Evolutionary conservation across 148 eudicot species (phyloP).

Genomic region (Hydrangea macrophylla): DNA sequence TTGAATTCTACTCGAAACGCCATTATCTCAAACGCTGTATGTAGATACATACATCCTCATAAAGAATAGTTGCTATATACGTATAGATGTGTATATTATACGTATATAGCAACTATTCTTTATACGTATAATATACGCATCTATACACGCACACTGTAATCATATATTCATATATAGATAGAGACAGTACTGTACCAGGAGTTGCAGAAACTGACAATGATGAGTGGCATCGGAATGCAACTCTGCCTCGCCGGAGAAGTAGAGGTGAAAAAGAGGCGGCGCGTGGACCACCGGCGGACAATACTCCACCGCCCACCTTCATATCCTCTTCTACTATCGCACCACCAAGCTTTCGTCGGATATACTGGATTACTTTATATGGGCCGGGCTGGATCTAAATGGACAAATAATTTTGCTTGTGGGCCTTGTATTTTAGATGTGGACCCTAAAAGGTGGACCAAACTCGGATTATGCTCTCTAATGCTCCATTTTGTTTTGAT

Average conservation of each 20-base stretch:
- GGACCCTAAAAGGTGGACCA: no score
- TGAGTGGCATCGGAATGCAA: conserved; percentile 40
- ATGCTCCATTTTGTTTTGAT: no score
- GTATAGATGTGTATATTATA: not conserved
- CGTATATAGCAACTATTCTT: no score
- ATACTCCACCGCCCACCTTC: conserved; percentile 44
- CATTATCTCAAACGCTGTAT: not conserved
- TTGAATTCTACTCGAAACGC: not conserved
- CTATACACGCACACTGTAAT: not conserved
- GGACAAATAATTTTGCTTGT: no score
- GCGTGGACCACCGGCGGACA: conserved; percentile 46
- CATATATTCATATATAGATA: not conserved
- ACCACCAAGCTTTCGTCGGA: conserved; percentile 13
- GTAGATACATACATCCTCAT: not conserved
- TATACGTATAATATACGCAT: no score
- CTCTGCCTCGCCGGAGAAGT: conserved; percentile 28
- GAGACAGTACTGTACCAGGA: conserved; percentile 20
- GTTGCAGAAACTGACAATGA: conserved; percentile 34
- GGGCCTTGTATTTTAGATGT: no score
- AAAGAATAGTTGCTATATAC: not conserved
- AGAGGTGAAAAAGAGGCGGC: conserved; percentile 37
- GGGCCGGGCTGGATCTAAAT: no score
- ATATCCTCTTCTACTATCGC: conserved; percentile 19
- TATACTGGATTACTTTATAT: no score
- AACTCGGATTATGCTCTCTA: no score